Evolutionary conservation across 106 monocot species (phyloP).

Genomic region (Vanilla planifolia): DNA sequence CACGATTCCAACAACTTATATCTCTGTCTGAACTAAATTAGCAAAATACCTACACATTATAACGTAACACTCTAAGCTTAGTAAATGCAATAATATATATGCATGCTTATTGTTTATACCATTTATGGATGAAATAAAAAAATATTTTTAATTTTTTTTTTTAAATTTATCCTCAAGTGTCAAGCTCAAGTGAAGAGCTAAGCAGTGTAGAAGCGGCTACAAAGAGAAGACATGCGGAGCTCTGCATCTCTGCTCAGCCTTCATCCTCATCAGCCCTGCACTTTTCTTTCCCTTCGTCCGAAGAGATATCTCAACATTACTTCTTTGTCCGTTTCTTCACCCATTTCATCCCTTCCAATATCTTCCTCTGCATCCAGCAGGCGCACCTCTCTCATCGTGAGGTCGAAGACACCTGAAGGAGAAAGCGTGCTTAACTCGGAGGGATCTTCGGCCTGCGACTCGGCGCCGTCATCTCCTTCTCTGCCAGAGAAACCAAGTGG

Average conservation of each 20-base stretch:
- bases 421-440: too few relatives aligned
- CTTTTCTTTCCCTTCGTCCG: background rate
- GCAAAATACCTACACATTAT: too few relatives aligned
- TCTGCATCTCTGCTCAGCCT: background rate
- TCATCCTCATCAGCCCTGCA: background rate
- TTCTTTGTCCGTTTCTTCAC: background rate
- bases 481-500: conserved; percentile 15
- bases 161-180: too few relatives aligned
- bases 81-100: too few relatives aligned
- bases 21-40: too few relatives aligned
- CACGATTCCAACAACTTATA: too few relatives aligned
- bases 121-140: too few relatives aligned
- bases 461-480: conserved; percentile 5
- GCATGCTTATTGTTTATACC: too few relatives aligned
- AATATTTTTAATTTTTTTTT: too few relatives aligned
- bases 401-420: background rate
- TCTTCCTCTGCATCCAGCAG: background rate
- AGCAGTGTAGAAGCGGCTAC: too few relatives aligned
- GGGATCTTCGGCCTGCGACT: background rate
- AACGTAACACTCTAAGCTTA: too few relatives aligned
- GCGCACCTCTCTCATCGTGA: background rate
- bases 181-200: too few relatives aligned
- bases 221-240: background rate
- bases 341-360: background rate
- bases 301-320: background rate